Evolutionary conservation across 768 basidiomycete genomes (phyloP).

Genomic region (Boletus coccyginus): DNA sequence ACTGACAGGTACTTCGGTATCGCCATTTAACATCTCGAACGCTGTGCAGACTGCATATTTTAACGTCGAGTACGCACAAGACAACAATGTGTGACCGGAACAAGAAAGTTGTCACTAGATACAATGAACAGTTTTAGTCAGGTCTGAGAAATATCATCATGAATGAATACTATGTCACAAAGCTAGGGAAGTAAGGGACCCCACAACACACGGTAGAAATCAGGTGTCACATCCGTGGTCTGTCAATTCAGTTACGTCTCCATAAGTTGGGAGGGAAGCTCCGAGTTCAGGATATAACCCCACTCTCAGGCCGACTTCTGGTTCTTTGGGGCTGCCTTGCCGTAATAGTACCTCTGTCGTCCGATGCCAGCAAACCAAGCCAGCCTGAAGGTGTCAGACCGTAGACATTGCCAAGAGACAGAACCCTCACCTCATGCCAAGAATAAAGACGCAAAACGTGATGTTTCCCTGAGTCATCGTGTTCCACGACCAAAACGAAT

Average conservation of each 20-base stretch:
- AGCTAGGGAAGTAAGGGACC: too few species aligned
- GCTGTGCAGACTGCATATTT: too few species aligned
- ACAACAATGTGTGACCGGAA: too few species aligned
- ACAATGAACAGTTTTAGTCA: too few species aligned
- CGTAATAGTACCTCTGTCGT: conserved; percentile 43
- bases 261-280: not conserved
- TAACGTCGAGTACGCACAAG: too few species aligned
- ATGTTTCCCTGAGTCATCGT: conserved; percentile 76
- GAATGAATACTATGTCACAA: too few species aligned
- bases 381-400: conserved; percentile 33
- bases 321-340: conserved; percentile 14
- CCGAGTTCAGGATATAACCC: not conserved
- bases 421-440: conserved; percentile 48
- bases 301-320: conserved; percentile 14
- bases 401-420: not conserved
- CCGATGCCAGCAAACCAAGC: conserved; percentile 57
- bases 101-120: too few species aligned
- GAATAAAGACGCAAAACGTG: conserved; percentile 55
- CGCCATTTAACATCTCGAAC: too few species aligned
- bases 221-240: too few species aligned
- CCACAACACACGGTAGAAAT: too few species aligned
- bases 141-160: too few species aligned
- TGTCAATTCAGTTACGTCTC: not conserved
- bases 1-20: too few species aligned
- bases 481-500: conserved; percentile 58